phyloP scores from a whole-genome alignment of 371 early-diverging fungal species.

The Smittium culicis region DNA sequence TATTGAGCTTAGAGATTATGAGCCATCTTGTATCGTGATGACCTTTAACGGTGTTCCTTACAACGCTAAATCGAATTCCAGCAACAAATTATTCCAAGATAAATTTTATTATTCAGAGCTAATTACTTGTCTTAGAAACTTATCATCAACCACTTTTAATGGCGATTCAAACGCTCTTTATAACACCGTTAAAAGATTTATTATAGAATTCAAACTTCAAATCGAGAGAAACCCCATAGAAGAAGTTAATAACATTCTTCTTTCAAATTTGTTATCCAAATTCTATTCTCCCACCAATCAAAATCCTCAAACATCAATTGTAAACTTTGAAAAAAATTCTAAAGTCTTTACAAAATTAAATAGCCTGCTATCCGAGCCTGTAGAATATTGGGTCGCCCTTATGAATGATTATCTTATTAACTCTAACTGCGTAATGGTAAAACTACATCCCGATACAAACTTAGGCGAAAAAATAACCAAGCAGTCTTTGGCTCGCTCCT shows the following conservation, averaged over 20 bases:
- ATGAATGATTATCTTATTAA: constrained; percentile 42
- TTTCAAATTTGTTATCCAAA: neutral
- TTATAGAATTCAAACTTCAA: neutral
- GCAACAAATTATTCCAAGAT: neutral
- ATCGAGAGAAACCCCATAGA: neutral
- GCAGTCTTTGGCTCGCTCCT: constrained; percentile 15
- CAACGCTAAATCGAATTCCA: neutral
- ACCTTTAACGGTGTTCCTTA: constrained; percentile 46
- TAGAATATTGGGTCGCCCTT: constrained; percentile 45
- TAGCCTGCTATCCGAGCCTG: constrained; percentile 33
- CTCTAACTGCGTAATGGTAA: constrained; percentile 38
- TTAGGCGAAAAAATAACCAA: constrained; percentile 37
- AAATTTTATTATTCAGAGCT: neutral
- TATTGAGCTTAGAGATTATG: constrained; percentile 37
- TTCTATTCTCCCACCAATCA: neutral
- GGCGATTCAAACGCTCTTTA: neutral
- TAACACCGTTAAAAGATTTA: neutral
- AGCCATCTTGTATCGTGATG: constrained; percentile 35
- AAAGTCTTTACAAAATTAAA: constrained; percentile 27
- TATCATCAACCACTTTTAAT: neutral
- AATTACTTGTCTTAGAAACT: neutral
- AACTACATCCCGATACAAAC: constrained; percentile 39
- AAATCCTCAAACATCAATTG: neutral
- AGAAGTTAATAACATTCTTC: neutral
- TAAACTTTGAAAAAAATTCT: constrained; percentile 6